Percentiles rank a stretch among this genome's conserved stretches.
Evolutionary conservation across 495 filamentous ascomycete species (phyloP).

Genomic region (Aspergillus bridgeri): DNA sequence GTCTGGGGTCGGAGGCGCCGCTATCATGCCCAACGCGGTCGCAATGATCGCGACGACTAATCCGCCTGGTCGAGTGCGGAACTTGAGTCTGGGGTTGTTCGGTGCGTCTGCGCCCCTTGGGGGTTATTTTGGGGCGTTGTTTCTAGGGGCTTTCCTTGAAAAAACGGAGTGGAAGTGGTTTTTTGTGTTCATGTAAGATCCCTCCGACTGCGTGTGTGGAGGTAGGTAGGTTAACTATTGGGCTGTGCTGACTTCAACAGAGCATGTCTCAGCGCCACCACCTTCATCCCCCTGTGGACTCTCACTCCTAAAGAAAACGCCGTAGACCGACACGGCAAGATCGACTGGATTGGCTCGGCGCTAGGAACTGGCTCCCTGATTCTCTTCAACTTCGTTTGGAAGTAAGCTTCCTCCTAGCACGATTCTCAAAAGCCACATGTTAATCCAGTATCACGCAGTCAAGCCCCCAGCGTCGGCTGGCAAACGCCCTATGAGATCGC

Average conservation of each 20-base stretch:
- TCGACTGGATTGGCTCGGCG: conserved; percentile 50
- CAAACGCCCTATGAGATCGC: conserved; percentile 41
- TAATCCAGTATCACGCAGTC: conserved; percentile 28
- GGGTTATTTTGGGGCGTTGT: conserved; percentile 40
- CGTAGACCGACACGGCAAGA: conserved; percentile 38
- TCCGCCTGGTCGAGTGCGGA: conserved; percentile 28
- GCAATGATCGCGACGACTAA: conserved; percentile 18
- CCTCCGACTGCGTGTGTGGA: background rate
- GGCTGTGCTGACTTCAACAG: conserved; percentile 12
- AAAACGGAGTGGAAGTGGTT: conserved; percentile 46
- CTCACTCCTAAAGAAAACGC: conserved; percentile 38
- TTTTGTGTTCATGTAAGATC: conserved; percentile 45
- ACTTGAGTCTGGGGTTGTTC: conserved; percentile 49
- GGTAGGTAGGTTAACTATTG: no score
- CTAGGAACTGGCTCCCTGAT: conserved; percentile 44
- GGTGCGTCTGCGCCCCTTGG: conserved; percentile 49
- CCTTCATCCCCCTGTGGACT: conserved; percentile 28
- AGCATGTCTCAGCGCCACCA: conserved; percentile 32
- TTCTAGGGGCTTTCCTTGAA: conserved; percentile 42
- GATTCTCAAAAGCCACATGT: conserved; percentile 3
- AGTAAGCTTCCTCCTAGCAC: conserved; percentile 30
- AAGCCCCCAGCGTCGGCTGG: conserved; percentile 52
- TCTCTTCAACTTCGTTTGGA: conserved; percentile 55
- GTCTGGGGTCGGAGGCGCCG: conserved; percentile 12
- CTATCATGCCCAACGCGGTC: conserved; percentile 18